These are phyloP conservation scores for Kazachstania africana DNA, from an alignment of 805 yeast species.

Conservation along the genomic window DNA sequence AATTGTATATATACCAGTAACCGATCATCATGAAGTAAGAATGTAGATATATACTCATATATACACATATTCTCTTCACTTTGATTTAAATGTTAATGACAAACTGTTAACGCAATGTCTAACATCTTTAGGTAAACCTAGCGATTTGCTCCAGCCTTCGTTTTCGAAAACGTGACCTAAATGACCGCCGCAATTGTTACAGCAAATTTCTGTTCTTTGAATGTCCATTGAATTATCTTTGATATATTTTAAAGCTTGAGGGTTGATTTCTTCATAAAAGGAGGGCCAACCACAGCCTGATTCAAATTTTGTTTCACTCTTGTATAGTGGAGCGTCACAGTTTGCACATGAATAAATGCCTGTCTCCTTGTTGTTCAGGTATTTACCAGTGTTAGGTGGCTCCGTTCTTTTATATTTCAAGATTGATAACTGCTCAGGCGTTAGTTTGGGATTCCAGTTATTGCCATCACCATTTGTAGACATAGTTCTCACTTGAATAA, in stretches of 20 bases:
- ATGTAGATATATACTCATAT: no score
- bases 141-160: conserved; percentile 58
- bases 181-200: conserved; percentile 85
- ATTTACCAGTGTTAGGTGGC: conserved; percentile 32
- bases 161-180: conserved; percentile 91
- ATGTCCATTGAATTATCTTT: conserved; percentile 62
- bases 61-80: no score
- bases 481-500: not conserved
- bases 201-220: conserved; percentile 80
- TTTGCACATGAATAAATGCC: conserved; percentile 83
- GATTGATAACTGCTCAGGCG: conserved; percentile 69
- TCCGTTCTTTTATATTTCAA: conserved; percentile 52
- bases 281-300: conserved; percentile 99
- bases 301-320: conserved; percentile 69
- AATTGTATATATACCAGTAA: no score
- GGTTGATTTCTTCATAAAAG: conserved; percentile 70
- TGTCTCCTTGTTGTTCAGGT: conserved; percentile 23
- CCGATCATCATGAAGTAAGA: no score
- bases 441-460: conserved; percentile 76
- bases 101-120: conserved; percentile 93
- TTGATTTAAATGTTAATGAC: conserved; percentile 49
- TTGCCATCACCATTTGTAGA: not conserved
- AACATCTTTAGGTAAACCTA: conserved; percentile 58
- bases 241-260: conserved; percentile 56
- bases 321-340: conserved; percentile 70